Conservation (phyloP, 2,329 filamentous ascomycete genomes). For the Helotiales sp. region DNA sequence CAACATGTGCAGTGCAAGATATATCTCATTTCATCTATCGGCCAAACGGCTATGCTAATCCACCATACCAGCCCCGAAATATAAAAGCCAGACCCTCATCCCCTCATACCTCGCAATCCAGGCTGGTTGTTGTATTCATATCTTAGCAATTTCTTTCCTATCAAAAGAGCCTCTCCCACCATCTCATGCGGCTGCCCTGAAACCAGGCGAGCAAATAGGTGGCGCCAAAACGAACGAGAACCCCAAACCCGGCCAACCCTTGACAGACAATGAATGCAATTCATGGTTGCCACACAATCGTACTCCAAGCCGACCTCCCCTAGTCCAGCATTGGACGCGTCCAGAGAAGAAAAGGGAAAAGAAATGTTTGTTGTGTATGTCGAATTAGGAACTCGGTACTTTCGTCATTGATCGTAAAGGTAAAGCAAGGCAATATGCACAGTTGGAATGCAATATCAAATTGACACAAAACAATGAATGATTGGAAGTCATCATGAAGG, state of each 20-base stretch:
- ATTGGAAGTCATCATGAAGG: slow-evolving; percentile 40
- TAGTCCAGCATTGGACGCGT: slow-evolving; percentile 19
- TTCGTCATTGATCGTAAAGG: slow-evolving; percentile 43
- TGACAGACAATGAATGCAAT: slow-evolving; percentile 35
- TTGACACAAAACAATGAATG: slow-evolving; percentile 42
- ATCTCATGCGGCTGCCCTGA: slow-evolving; percentile 16
- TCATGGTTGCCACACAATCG: slow-evolving; percentile 22
- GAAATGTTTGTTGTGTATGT: slow-evolving; percentile 32
- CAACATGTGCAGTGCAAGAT: slow-evolving; percentile 12
- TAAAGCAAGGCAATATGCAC: slow-evolving; percentile 44
- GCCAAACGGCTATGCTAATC: slow-evolving; percentile 22
- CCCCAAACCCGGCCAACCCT: slow-evolving; percentile 30
- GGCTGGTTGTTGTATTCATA: slow-evolving; percentile 37
- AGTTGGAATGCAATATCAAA: slow-evolving; percentile 47
- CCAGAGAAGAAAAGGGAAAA: slow-evolving; percentile 26
- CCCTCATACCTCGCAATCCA: slow-evolving; percentile 38
- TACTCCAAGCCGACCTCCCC: neutral
- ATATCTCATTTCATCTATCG: slow-evolving; percentile 26
- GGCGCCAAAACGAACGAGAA: slow-evolving; percentile 33
- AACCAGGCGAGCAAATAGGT: slow-evolving; percentile 14
- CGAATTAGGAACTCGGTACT: slow-evolving; percentile 38
- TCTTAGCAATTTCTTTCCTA: slow-evolving; percentile 33
- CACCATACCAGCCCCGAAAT: slow-evolving; percentile 19
- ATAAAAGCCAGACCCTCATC: slow-evolving; percentile 28
- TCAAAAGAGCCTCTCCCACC: slow-evolving; percentile 19